These are phyloP conservation scores for Fonsecaea monophora DNA, from an alignment of 2,329 filamentous ascomycete species.

Conservation along the genomic window DNA sequence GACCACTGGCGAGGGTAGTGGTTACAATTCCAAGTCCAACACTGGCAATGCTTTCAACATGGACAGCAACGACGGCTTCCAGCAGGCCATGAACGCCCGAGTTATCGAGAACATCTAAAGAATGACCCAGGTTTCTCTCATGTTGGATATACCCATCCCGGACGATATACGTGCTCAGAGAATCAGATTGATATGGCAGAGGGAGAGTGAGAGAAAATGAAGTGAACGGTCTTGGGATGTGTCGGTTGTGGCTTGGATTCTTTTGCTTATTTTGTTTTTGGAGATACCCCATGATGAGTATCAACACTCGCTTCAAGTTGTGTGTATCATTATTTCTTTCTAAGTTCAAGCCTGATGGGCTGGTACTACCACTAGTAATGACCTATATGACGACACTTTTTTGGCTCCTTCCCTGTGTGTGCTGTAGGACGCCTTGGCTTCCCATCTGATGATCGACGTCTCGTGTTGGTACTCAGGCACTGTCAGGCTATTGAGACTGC, in stretches of 20 bases:
- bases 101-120: conserved; percentile 84
- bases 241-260: neutral
- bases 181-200: neutral
- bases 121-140: neutral
- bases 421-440: no score
- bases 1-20: conserved; percentile 59
- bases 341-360: neutral
- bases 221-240: neutral
- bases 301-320: conserved; percentile 31
- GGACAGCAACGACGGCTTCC: conserved; percentile 66
- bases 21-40: conserved; percentile 49
- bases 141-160: neutral
- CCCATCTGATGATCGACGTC: neutral
- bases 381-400: conserved; percentile 9
- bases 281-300: conserved; percentile 34
- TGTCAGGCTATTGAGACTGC: neutral
- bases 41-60: conserved; percentile 47
- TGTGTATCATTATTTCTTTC: conserved; percentile 29
- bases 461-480: neutral
- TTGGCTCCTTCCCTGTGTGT: neutral
- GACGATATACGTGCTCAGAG: neutral
- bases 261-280: conserved; percentile 25
- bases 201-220: neutral
- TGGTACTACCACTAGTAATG: conserved; percentile 13
- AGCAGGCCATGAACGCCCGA: conserved; percentile 79